phyloP scores from a whole-genome alignment of 345 rosid species.

The Citrus trifoliata region DNA sequence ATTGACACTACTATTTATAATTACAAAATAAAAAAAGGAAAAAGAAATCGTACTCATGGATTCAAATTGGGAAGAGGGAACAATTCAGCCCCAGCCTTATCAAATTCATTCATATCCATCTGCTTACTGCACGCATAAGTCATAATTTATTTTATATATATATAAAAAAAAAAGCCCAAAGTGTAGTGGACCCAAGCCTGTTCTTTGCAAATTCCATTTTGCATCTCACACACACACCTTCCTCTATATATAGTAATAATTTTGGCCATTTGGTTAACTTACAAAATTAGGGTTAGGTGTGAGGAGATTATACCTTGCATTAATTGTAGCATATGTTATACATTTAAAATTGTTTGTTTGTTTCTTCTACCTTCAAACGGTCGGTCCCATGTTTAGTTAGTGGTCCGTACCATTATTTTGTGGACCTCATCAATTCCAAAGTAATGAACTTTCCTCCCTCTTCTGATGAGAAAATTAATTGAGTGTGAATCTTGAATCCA shows the following conservation, averaged over 20 bases:
- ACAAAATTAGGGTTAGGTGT: background rate
- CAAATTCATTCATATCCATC: background rate
- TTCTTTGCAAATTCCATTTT: background rate
- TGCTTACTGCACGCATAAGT: background rate
- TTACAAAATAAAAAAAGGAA: background rate
- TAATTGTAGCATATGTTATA: background rate
- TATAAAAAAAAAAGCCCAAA: conserved; percentile 7
- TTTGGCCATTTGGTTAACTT: background rate
- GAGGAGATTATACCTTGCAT: background rate
- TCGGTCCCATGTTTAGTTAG: conserved; percentile 6
- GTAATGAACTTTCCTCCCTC: background rate
- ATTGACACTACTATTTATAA: conserved; percentile 5
- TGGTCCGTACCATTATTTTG: background rate
- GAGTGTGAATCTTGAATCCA: background rate
- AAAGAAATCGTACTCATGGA: background rate
- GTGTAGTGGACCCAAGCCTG: conserved; percentile 15
- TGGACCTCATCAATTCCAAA: conserved; percentile 11
- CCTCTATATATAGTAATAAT: background rate
- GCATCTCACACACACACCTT: background rate
- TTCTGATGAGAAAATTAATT: background rate
- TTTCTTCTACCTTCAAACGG: background rate
- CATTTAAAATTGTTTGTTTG: background rate
- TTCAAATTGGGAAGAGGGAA: background rate
- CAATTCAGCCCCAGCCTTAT: conserved; percentile 9
- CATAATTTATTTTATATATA: background rate